These are phyloP conservation scores for Acanthamoeba culbertsoni DNA, from an alignment of 208 protist genomes.

Conservation along the genomic window DNA sequence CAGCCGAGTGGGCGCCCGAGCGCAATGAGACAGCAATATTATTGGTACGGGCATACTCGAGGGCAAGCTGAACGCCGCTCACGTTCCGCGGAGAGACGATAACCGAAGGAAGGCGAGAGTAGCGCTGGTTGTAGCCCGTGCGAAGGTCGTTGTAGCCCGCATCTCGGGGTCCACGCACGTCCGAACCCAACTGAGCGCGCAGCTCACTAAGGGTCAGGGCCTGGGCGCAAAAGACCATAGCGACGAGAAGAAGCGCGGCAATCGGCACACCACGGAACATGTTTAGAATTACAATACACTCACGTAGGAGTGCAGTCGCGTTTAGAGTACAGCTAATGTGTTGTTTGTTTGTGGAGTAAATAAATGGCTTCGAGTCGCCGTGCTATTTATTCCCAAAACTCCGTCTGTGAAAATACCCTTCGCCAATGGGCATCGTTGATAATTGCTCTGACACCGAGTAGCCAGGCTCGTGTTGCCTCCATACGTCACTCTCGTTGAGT, in stretches of 20 bases:
- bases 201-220: not conserved
- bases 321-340: too few relatives aligned
- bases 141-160: constrained; percentile 53
- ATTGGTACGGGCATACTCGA: constrained; percentile 65
- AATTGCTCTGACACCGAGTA: too few relatives aligned
- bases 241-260: not conserved
- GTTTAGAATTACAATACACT: too few relatives aligned
- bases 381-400: too few relatives aligned
- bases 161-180: not conserved
- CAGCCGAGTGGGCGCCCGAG: constrained; percentile 62
- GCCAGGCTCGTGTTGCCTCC: too few relatives aligned
- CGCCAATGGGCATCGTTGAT: too few relatives aligned
- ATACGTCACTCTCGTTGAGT: too few relatives aligned
- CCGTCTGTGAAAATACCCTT: too few relatives aligned
- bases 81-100: constrained; percentile 47
- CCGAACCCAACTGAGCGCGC: not conserved
- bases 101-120: constrained; percentile 44
- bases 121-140: constrained; percentile 64
- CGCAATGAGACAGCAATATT: constrained; percentile 56
- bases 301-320: too few relatives aligned
- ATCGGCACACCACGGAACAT: too few relatives aligned
- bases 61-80: constrained; percentile 24
- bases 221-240: not conserved
- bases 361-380: too few relatives aligned
- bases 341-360: too few relatives aligned